Evolutionary conservation across 371 early-diverging fungal genomes (phyloP).

Genomic region (Mortierella sp.): DNA sequence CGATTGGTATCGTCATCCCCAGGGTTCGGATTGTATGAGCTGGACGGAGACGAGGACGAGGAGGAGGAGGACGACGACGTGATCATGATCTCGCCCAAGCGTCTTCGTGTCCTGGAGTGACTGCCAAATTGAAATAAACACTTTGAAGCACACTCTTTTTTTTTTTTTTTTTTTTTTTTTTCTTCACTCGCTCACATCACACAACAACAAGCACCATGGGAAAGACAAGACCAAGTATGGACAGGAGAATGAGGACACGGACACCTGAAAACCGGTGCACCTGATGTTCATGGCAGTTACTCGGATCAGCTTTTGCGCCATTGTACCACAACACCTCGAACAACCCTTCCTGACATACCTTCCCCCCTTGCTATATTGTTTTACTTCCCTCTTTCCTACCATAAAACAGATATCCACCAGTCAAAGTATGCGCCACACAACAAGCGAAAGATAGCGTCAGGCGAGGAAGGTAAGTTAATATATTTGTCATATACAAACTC

Average conservation of each 20-base stretch:
- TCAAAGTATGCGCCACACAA: conserved; percentile 53
- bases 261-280: background rate
- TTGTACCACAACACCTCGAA: background rate
- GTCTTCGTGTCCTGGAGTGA: conserved; percentile 27
- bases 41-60: conserved; percentile 11
- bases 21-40: conserved; percentile 34
- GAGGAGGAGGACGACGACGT: conserved; percentile 39
- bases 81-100: conserved; percentile 39
- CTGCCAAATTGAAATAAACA: conserved; percentile 26
- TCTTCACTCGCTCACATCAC: conserved; percentile 7
- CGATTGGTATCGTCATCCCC: conserved; percentile 34
- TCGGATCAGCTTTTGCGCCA: background rate
- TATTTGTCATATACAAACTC: too few species aligned
- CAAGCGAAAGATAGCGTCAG: conserved; percentile 40
- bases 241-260: background rate
- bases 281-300: background rate
- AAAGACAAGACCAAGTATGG: conserved; percentile 55
- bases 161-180: conserved; percentile 12
- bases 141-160: background rate
- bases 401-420: conserved; percentile 41
- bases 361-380: too few species aligned
- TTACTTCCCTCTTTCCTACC: background rate
- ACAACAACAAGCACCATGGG: conserved; percentile 25
- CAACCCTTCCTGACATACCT: background rate
- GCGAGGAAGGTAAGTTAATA: conserved; percentile 31